Evolutionary conservation across 495 filamentous ascomycete genomes (phyloP).

Genomic region (Aspergillus ellipticus): DNA sequence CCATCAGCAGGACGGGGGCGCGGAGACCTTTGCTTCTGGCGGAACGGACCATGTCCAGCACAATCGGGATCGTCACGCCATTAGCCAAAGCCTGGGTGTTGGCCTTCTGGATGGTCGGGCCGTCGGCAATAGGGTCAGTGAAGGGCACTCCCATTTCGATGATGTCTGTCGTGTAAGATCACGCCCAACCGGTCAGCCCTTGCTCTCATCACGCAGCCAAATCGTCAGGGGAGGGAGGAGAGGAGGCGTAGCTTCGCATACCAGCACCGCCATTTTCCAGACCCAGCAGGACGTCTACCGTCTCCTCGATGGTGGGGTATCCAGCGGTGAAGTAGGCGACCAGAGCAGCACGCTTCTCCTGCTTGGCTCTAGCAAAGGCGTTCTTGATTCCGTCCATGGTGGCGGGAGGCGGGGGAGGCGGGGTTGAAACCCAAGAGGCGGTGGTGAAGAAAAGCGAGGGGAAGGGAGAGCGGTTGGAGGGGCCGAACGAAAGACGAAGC

Average conservation of each 20-base stretch:
- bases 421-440: slow-evolving; percentile 13
- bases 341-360: slow-evolving; percentile 62
- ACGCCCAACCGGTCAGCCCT: neutral
- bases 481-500: neutral
- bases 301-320: slow-evolving; percentile 78
- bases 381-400: slow-evolving; percentile 76
- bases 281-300: slow-evolving; percentile 76
- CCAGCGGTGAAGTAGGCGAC: slow-evolving; percentile 97
- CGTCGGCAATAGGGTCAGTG: slow-evolving; percentile 96
- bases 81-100: slow-evolving; percentile 87
- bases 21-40: slow-evolving; percentile 71
- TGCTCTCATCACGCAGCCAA: neutral
- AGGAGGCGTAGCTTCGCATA: slow-evolving; percentile 38
- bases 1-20: slow-evolving; percentile 89
- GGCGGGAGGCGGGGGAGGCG: slow-evolving; percentile 16
- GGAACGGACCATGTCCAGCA: slow-evolving; percentile 73
- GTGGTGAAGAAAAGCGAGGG: slow-evolving; percentile 10
- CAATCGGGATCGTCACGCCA: slow-evolving; percentile 75
- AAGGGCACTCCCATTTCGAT: slow-evolving; percentile 73
- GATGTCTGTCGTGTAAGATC: slow-evolving; percentile 30
- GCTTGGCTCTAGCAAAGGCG: slow-evolving; percentile 86
- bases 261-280: slow-evolving; percentile 93
- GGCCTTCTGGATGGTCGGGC: slow-evolving; percentile 87
- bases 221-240: neutral
- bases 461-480: neutral